Evolutionary conservation across 2,329 filamentous ascomycete species (phyloP).

Genomic region (Stemphylium beticola): DNA sequence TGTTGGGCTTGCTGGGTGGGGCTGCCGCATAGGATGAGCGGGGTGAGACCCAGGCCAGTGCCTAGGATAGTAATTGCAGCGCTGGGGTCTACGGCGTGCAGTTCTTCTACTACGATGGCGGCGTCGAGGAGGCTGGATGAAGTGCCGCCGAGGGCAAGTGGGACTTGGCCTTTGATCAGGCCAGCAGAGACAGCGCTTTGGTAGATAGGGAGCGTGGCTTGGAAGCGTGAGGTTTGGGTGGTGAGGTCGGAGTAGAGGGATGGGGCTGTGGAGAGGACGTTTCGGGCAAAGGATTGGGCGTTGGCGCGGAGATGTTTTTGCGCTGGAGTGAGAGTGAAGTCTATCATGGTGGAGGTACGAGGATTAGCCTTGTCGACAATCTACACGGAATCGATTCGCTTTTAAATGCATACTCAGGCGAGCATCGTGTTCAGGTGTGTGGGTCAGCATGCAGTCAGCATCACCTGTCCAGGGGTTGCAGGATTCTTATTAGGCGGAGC

Average conservation of each 20-base stretch:
- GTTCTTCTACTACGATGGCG: conserved; percentile 60
- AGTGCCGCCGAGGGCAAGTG: conserved; percentile 55
- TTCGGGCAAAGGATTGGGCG: not conserved
- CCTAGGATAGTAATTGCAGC: conserved; percentile 59
- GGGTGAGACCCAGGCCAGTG: conserved; percentile 60
- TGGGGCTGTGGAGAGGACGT: conserved; percentile 20
- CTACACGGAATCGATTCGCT: not conserved
- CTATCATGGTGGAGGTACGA: not conserved
- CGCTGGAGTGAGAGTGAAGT: not conserved
- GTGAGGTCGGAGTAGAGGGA: conserved; percentile 19
- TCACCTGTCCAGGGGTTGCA: not conserved
- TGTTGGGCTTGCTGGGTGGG: conserved; percentile 52
- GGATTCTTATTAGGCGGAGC: not conserved
- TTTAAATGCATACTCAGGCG: not conserved
- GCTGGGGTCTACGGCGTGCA: conserved; percentile 59
- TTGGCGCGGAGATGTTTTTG: not conserved
- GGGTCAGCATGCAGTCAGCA: conserved; percentile 1
- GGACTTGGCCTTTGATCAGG: conserved; percentile 57
- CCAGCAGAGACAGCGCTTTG: conserved; percentile 52
- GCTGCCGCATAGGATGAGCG: conserved; percentile 56
- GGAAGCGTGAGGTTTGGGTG: conserved; percentile 52
- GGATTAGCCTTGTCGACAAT: not conserved
- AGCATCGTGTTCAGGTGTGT: not conserved
- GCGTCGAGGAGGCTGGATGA: conserved; percentile 56
- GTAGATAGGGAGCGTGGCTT: conserved; percentile 57